Evolutionary conservation across 2,329 filamentous ascomycete genomes (phyloP), one percentile per base, ranked within the genome.

Genomic region (Ascocoryne sarcoides): DNA sequence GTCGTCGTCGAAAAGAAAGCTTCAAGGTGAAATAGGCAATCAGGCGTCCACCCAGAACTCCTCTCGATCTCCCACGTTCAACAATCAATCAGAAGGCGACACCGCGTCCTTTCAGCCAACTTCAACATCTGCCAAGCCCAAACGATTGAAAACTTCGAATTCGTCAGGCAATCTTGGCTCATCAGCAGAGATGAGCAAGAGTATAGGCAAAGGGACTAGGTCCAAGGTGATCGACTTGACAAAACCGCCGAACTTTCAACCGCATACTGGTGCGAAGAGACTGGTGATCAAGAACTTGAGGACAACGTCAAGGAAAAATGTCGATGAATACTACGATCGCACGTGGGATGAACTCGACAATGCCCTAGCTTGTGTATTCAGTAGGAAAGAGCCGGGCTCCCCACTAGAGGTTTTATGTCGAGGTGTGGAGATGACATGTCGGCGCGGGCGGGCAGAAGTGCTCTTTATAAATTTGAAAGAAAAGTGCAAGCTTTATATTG

Each of bases 261-360:
- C 86, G 10, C 78, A 85, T 54, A 70, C 73, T 9, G 88, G 87
- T 21, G 80, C 86, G 15, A 89, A 83, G 69, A 89, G 83, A 63
- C 74, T 98, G 33, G 76, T 90, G n/a, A 85, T 98, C 54, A 95
- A 95, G 73, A 96, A 95, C 60, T 73, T 95, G 48, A 79, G 82
- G 44, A 72, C 75, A 1, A 71, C 71, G 65, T 73, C 43, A 59
- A 63, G 29, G 56, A 65, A 38, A 69, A 76, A 87, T 52, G 75
- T 84, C 15, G 78, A 84, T 47, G 71, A 76, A 48, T 96, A 95
- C 65, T 86, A 94, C 53, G 70, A 79, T 30, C 78, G 79, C 54
- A 82, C 79, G 3, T 85, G 83, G 76, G 64, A 66, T 30, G 82
- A 93, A 58, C 69, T 96, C 4, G 77, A 85, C 42, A 69, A 70